A percentile compares a stretch with the other conserved stretches of the same genome.
phyloP scores from a whole-genome alignment of 306 rosid genomes.

The Styphnolobium japonicum region DNA sequence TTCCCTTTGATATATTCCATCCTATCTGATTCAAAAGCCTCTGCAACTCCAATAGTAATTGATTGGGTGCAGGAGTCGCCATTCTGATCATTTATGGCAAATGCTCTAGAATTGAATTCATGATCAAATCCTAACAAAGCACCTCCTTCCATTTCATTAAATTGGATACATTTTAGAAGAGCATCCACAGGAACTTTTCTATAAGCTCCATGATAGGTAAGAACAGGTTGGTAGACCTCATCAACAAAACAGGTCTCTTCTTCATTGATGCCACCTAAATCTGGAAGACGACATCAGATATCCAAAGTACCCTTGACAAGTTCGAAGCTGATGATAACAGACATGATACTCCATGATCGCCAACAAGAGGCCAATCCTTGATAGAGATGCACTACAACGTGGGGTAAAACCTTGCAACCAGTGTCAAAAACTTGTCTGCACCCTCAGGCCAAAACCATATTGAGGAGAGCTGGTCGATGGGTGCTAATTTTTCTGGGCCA shows the following conservation, averaged over 20 bases:
- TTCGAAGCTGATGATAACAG: too few relatives aligned
- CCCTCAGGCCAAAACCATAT: too few relatives aligned
- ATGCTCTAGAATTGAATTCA: slow-evolving; percentile 58
- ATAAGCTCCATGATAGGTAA: slow-evolving; percentile 81
- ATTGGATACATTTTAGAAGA: slow-evolving; percentile 81
- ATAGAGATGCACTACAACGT: too few relatives aligned
- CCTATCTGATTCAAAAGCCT: slow-evolving; percentile 63
- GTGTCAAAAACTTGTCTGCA: too few relatives aligned
- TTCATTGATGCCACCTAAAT: slow-evolving; percentile 74
- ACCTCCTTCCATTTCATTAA: slow-evolving; percentile 99
- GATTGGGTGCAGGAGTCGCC: slow-evolving; percentile 80
- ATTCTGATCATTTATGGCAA: slow-evolving; percentile 43
- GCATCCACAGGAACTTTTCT: slow-evolving; percentile 84
- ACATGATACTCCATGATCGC: too few relatives aligned
- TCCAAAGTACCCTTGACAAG: slow-evolving; percentile 98
- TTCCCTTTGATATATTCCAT: slow-evolving; percentile 71
- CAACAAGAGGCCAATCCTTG: too few relatives aligned
- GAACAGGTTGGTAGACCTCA: slow-evolving; percentile 77
- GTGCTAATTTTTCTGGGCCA: too few relatives aligned
- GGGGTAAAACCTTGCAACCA: too few relatives aligned
- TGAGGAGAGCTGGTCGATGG: too few relatives aligned
- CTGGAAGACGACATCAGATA: slow-evolving; percentile 89
- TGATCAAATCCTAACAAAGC: slow-evolving; percentile 80
- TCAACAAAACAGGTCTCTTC: slow-evolving; percentile 83
- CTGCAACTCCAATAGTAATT: slow-evolving; percentile 68